A percentile compares a stretch with the other conserved stretches of the same genome.
These are phyloP conservation scores for Dalbergia oliveri DNA, from an alignment of 306 rosid species.

Conservation along the genomic window DNA sequence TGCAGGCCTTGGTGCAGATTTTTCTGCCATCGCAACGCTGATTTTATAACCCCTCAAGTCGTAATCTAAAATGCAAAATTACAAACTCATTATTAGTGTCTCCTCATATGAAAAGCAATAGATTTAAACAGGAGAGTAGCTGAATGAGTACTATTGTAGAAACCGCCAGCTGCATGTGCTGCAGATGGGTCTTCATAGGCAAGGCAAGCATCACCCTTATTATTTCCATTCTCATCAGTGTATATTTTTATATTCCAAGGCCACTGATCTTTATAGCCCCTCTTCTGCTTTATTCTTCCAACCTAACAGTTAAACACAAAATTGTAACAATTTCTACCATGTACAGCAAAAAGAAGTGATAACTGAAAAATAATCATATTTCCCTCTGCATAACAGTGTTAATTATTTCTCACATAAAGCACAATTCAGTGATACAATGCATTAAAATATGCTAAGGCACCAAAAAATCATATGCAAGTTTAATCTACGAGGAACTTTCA, in stretches of 20 bases:
- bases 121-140: neutral
- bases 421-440: neutral
- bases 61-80: conserved; percentile 63
- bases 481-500: neutral
- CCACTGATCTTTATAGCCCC: conserved; percentile 99
- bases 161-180: conserved; percentile 94
- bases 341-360: neutral
- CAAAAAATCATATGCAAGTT: neutral
- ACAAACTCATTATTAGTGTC: conserved; percentile 18
- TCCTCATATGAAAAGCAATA: neutral
- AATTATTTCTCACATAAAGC: neutral
- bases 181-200: conserved; percentile 98
- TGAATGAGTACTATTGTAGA: conserved; percentile 74
- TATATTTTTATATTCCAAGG: conserved; percentile 95
- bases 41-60: conserved; percentile 90
- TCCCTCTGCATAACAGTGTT: neutral
- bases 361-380: neutral
- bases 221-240: conserved; percentile 88
- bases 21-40: conserved; percentile 93
- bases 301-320: conserved; percentile 59
- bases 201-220: conserved; percentile 95
- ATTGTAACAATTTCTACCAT: conserved; percentile 19
- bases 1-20: conserved; percentile 84
- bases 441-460: neutral
- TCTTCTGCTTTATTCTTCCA: conserved; percentile 98